Base-by-base conservation (phyloP, 352 stramenopile species). In the Phytophthora cactorum region DNA sequence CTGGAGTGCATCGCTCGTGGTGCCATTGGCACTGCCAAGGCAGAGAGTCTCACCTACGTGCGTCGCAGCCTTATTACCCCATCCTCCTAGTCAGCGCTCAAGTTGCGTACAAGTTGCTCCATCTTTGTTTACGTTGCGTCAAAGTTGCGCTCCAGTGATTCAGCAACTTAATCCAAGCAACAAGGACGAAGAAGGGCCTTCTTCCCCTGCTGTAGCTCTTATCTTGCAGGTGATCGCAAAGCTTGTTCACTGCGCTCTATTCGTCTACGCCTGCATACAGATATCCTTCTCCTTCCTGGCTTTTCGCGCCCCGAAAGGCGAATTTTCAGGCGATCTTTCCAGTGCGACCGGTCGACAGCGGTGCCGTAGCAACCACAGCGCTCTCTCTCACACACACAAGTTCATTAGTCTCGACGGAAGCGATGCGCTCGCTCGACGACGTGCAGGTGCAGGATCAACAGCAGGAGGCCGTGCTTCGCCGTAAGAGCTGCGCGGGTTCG, bases 251-350 rank as follows among this genome's bases (percentile, higher is more conserved):
- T 53, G 31, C 47, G 53, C 43, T 43, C n/a, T 54, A 22, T 38
- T 60, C 50, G 9, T 59, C 36, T 39, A 39, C n/a, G n/a, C n/a
- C 8, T 15, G 43, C 43, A 14, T 15, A 50, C n/a, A 29, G 8
- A n/a, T 34, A 43, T 43, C 12, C 36, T 43, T 28, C 12, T 39
- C 12, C 29, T 52, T 59, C 34, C 55, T 60, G 45, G 43, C 64
- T 59, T 72, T 36, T 51, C 29, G 38, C 29, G 27, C 31, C 46
- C 28, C 25, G 31, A 53, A 28, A 61, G 32, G 62, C 56, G 39
- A 66, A 65, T 55, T 60, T 52, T 44, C 25, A 46, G 38, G 34
- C 51, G 32, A 72, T 68, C 68, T 75, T 71, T 70, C 38, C 49
- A 66, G 60, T n/a, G 47, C 45, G 62, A 64, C 67, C 57, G 45